Percentiles rank a stretch among this genome's conserved stretches.
These are phyloP conservation scores for Monosporascus sp. DNA, from an alignment of 2,329 filamentous ascomycete genomes.

Conservation along the genomic window DNA sequence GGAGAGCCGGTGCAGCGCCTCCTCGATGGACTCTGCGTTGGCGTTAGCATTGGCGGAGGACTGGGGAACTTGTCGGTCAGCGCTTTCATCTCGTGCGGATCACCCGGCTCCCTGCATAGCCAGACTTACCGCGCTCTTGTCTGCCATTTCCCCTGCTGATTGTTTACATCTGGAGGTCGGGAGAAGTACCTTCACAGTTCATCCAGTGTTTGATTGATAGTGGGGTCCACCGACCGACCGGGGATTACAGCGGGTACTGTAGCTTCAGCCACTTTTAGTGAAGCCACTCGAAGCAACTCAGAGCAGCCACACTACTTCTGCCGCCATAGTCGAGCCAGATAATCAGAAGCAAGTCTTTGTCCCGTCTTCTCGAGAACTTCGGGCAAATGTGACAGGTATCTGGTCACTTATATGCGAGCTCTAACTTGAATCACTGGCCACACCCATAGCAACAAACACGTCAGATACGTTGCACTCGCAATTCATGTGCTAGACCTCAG, in stretches of 20 bases:
- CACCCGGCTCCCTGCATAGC: too few species aligned
- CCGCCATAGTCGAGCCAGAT: too few species aligned
- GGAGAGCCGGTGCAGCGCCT: slow-evolving; percentile 62
- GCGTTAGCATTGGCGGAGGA: slow-evolving; percentile 13
- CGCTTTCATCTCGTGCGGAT: too few species aligned
- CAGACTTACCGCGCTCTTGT: slow-evolving; percentile 20
- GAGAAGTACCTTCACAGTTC: background rate
- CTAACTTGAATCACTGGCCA: too few species aligned
- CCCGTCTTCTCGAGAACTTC: too few species aligned
- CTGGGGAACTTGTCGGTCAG: too few species aligned
- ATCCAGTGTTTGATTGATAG: background rate
- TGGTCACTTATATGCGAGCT: too few species aligned
- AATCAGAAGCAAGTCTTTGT: too few species aligned
- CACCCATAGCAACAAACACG: too few species aligned
- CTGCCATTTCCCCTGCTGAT: slow-evolving; percentile 15
- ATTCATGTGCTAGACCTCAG: too few species aligned
- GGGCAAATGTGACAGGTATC: too few species aligned
- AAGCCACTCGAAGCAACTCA: background rate
- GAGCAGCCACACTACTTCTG: background rate
- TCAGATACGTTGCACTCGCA: too few species aligned
- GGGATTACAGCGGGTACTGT: background rate
- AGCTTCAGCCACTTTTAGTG: background rate
- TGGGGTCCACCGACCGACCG: background rate
- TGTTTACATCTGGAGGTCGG: background rate
- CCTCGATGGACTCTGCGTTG: slow-evolving; percentile 56